phyloP scores from a whole-genome alignment of 2,329 filamentous ascomycete species.

The Pseudogymnoascus sp. region DNA sequence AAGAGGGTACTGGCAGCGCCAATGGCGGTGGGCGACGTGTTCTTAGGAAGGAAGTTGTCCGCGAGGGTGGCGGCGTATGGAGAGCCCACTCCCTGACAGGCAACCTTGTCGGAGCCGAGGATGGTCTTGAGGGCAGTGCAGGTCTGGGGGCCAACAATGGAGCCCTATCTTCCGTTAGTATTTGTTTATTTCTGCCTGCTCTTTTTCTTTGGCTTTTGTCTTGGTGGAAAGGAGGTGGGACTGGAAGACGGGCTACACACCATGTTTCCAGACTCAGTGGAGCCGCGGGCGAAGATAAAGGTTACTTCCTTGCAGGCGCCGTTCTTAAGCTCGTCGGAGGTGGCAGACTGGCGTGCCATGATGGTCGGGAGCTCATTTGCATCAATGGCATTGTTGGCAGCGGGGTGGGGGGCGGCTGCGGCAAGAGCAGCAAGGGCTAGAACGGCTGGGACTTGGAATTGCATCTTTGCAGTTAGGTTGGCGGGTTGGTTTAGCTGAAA shows the following conservation, averaged over 20 bases:
- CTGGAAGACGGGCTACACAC: conserved; percentile 22
- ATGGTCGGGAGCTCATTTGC: background rate
- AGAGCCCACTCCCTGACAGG: conserved; percentile 21
- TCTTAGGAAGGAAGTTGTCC: conserved; percentile 16
- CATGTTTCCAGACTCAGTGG: conserved; percentile 42
- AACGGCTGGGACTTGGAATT: background rate
- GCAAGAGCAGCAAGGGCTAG: background rate
- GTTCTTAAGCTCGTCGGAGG: conserved; percentile 14
- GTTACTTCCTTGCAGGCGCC: conserved; percentile 34
- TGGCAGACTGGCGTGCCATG: background rate
- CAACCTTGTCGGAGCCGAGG: conserved; percentile 19
- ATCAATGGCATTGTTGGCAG: background rate
- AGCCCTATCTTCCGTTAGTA: conserved; percentile 21
- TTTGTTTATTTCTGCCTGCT: background rate
- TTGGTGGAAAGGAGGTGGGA: no score
- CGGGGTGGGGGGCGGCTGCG: background rate
- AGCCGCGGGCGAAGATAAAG: conserved; percentile 42
- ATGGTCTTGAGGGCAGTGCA: conserved; percentile 22
- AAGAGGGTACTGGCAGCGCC: conserved; percentile 27
- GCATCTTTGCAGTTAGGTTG: background rate
- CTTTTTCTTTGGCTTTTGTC: no score
- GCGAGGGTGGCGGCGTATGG: conserved; percentile 17
- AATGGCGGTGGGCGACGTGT: conserved; percentile 13
- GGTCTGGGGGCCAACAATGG: conserved; percentile 28
- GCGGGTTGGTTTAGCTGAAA: background rate